Evolutionary conservation across 371 early-diverging fungal genomes (phyloP), one percentile per base, ranked within the genome.

Genomic region (Mortierella sp.): DNA sequence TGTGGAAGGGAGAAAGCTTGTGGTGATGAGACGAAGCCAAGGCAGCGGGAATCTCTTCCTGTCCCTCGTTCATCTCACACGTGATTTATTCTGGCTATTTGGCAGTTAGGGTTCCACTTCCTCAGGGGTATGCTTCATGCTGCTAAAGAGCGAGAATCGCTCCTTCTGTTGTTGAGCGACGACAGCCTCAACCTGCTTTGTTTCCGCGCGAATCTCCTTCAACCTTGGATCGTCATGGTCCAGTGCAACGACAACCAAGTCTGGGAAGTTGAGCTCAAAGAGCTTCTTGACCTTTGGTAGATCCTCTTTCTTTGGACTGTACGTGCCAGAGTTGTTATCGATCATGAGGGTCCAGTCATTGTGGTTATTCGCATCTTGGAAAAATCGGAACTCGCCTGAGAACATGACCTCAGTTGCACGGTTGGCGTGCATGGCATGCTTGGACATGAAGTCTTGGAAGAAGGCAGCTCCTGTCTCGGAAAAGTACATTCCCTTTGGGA

Each of bases 371-470:
- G 58, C 58, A 38, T 74, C 69, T 41, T 31, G 47, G 55, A 62
- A 70, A 7, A 76, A 2, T 1, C 78, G 65, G 63, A 76, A 76
- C 51, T 76, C 78, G 23, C 78, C 78, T 18, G 78, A 58, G 51
- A 30, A 76, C 50, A 65, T n/a, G 10, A 76, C 78, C 27, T 76
- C 78, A 0, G 56, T 54, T 21, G 78, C 61, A 8, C 78, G 61
- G 50, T 76, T 66, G 31, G 70, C 70, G 34, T 76, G 78, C 78
- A 76, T 76, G 12, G 78, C 78, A 16, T 76, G 78, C 60, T 76
- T 76, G 13, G 78, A 76, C 78, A 76, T 76, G 43, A 76, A 76
- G 21, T 76, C 78, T 47, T 70, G 70, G 54, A 76, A 76, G 60
- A 76, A 76, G 4, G 78, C 78, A 1, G 71, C 41, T 8, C 78